A percentile compares a stretch with the other conserved stretches of the same genome.
phyloP scores from a whole-genome alignment of 208 protist genomes.

The Crithidia fasciculata region DNA sequence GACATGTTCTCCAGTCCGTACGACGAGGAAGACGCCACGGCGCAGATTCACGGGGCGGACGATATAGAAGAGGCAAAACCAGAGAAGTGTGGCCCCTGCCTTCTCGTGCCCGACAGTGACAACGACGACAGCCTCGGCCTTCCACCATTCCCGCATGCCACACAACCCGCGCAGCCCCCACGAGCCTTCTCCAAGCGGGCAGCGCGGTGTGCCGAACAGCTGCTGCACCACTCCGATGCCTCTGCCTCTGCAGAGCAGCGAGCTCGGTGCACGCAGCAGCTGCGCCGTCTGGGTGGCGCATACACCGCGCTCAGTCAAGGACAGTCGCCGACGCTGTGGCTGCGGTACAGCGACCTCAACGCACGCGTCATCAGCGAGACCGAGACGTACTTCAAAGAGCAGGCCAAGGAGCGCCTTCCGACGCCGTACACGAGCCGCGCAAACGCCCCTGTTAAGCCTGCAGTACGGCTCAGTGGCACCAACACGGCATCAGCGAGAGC shows the following conservation, averaged over 20 bases:
- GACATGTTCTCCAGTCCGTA: constrained; percentile 8
- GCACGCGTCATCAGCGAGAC: constrained; percentile 37
- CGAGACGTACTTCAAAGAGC: constrained; percentile 30
- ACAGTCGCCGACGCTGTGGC: constrained; percentile 44
- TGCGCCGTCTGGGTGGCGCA: constrained; percentile 52
- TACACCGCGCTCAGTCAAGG: constrained; percentile 50
- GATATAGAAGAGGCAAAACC: too few species aligned
- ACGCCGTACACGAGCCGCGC: constrained; percentile 6
- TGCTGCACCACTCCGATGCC: constrained; percentile 20
- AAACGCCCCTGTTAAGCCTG: constrained; percentile 11
- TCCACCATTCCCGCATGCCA: neutral
- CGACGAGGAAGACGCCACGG: neutral
- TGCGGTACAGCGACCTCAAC: constrained; percentile 31
- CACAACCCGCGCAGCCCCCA: neutral
- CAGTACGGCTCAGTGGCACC: neutral
- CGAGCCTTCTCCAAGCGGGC: constrained; percentile 35
- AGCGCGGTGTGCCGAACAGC: constrained; percentile 19
- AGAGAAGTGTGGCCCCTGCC: neutral
- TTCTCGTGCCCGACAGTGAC: constrained; percentile 37
- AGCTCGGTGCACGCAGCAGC: constrained; percentile 24
- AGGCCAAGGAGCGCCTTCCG: neutral
- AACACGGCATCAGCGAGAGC: neutral
- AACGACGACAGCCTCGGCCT: constrained; percentile 27
- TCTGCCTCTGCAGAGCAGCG: neutral
- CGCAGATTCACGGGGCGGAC: too few species aligned